Percentiles rank a stretch among this genome's conserved stretches.
Conservation (phyloP, 345 rosid species). For the Dimocarpus longan region DNA sequence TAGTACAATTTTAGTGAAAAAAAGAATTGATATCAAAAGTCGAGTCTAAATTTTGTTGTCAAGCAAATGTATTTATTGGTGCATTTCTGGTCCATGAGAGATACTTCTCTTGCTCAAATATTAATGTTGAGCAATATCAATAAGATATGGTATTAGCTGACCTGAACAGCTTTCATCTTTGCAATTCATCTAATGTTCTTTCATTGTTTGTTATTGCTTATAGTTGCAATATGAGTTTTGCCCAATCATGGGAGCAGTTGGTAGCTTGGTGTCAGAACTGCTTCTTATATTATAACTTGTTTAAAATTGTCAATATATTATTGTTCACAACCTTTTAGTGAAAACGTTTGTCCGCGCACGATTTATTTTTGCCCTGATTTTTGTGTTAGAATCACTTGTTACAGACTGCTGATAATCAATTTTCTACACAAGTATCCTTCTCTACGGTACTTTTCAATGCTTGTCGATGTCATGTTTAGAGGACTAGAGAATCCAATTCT, state of each 20-base stretch:
- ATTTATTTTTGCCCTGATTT: not conserved
- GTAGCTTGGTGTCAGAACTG: too few relatives aligned
- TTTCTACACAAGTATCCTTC: not conserved
- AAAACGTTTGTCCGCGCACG: not conserved
- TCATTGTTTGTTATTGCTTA: not conserved
- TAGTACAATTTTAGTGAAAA: conserved; percentile 2
- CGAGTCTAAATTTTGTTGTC: not conserved
- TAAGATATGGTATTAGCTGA: not conserved
- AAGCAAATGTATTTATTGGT: not conserved
- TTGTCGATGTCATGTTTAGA: not conserved
- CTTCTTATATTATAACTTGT: not conserved
- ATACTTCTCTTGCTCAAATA: not conserved
- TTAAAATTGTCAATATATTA: not conserved
- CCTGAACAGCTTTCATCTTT: not conserved
- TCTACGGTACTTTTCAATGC: too few relatives aligned
- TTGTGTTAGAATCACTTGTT: not conserved
- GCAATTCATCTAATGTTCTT: not conserved
- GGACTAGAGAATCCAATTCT: not conserved
- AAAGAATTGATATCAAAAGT: not conserved
- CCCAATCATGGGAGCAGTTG: too few relatives aligned
- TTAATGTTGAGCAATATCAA: not conserved
- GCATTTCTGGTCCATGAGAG: not conserved
- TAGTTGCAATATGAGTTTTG: not conserved
- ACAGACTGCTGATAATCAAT: not conserved
- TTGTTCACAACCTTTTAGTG: not conserved